Evolutionary conservation across 75 land plant genomes (phyloP).

Genomic region (Selaginella moellendorffii): DNA sequence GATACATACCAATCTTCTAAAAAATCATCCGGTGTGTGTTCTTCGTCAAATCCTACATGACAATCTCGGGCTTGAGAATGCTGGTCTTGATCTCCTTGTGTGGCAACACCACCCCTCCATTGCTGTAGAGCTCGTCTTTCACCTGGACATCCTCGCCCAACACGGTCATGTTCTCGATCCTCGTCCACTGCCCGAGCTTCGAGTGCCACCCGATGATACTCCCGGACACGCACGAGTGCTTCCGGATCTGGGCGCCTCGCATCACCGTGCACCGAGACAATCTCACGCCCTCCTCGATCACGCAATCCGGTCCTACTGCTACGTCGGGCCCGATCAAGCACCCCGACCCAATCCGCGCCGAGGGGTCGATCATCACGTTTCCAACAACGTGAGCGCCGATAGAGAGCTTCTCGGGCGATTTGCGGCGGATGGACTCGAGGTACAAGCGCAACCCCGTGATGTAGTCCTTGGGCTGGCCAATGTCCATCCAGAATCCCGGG

Average conservation of each 20-base stretch:
- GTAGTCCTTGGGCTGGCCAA: slow-evolving; percentile 88
- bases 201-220: slow-evolving; percentile 96
- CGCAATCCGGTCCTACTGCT: slow-evolving; percentile 72
- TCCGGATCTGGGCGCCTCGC: slow-evolving; percentile 79
- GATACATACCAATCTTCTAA: too few species aligned
- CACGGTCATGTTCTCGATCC: slow-evolving; percentile 82
- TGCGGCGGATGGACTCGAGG: slow-evolving; percentile 54
- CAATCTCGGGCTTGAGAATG: not conserved
- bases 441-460: slow-evolving; percentile 77
- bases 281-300: slow-evolving; percentile 70
- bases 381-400: slow-evolving; percentile 50
- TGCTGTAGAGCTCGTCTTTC: not conserved
- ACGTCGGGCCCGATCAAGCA: slow-evolving; percentile 95
- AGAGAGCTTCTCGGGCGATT: slow-evolving; percentile 39
- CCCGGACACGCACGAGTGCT: slow-evolving; percentile 77
- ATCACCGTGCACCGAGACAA: slow-evolving; percentile 87
- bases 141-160: not conserved
- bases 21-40: too few species aligned
- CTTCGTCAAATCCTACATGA: too few species aligned
- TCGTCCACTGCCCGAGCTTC: slow-evolving; percentile 85
- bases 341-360: slow-evolving; percentile 65
- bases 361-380: slow-evolving; percentile 63
- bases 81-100: not conserved
- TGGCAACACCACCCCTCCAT: not conserved
- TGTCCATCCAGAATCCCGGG: slow-evolving; percentile 92